Evolutionary conservation across 192 early-diverging fungal genomes (phyloP).

Genomic region (Coemansia sp.): DNA sequence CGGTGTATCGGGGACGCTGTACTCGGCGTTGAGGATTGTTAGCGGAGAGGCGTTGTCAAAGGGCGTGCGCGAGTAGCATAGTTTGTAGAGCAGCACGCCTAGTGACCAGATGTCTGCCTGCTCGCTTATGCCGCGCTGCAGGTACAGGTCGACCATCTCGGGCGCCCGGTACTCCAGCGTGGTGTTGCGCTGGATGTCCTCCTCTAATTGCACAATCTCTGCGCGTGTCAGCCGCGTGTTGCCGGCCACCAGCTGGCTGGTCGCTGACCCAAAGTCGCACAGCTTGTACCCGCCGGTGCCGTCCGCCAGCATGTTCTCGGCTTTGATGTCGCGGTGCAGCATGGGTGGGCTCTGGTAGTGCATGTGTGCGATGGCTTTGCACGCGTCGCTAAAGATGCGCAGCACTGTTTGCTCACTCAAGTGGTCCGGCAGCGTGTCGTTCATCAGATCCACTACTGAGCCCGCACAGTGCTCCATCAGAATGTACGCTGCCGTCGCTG

Average conservation of each 20-base stretch:
- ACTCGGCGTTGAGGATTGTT: slow-evolving; percentile 86
- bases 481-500: slow-evolving; percentile 70
- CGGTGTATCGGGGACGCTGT: slow-evolving; percentile 73
- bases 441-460: slow-evolving; percentile 73
- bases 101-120: slow-evolving; percentile 85
- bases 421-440: slow-evolving; percentile 67
- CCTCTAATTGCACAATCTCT: slow-evolving; percentile 77
- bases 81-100: slow-evolving; percentile 92
- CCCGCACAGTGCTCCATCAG: slow-evolving; percentile 92
- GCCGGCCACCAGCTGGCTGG: slow-evolving; percentile 30
- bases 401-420: slow-evolving; percentile 84
- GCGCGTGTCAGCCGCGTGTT: slow-evolving; percentile 50
- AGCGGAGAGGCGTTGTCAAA: slow-evolving; percentile 88
- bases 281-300: slow-evolving; percentile 71
- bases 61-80: slow-evolving; percentile 93
- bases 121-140: slow-evolving; percentile 76
- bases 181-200: slow-evolving; percentile 85
- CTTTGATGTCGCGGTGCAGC: slow-evolving; percentile 82
- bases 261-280: slow-evolving; percentile 95
- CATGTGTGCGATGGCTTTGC: slow-evolving; percentile 86
- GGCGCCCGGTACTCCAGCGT: slow-evolving; percentile 95
- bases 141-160: slow-evolving; percentile 92
- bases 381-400: slow-evolving; percentile 82
- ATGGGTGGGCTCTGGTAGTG: slow-evolving; percentile 81
- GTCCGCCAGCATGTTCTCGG: slow-evolving; percentile 78